phyloP scores from a whole-genome alignment of 2,329 filamentous ascomycete genomes.

The Gliomastix tumulicola region DNA sequence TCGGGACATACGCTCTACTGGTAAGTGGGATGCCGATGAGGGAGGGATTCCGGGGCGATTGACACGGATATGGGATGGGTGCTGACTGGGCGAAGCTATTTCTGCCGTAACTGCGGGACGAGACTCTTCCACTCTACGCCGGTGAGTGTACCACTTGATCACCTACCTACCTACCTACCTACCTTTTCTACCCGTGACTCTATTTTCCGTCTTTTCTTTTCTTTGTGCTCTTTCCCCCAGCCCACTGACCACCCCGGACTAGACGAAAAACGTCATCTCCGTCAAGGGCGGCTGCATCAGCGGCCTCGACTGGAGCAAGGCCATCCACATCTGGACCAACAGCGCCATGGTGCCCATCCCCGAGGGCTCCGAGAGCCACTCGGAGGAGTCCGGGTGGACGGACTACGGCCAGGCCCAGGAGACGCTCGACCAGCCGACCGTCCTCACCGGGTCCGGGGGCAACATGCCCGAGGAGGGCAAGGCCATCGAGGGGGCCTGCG shows the following conservation, averaged over 20 bases:
- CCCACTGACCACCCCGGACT: not conserved
- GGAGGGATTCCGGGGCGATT: too few species aligned
- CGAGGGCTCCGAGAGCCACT: constrained; percentile 50
- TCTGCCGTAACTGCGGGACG: constrained; percentile 60
- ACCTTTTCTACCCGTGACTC: not conserved
- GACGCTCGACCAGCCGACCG: constrained; percentile 36
- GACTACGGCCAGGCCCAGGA: constrained; percentile 37
- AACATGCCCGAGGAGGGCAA: not conserved
- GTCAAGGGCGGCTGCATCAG: constrained; percentile 63
- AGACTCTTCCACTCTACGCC: constrained; percentile 56
- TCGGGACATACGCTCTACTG: constrained; percentile 53
- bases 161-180: not conserved
- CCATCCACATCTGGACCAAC: constrained; percentile 63
- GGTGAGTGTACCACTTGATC: constrained; percentile 26
- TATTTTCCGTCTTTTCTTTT: not conserved
- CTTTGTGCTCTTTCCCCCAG: not conserved
- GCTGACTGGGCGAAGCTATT: constrained; percentile 45
- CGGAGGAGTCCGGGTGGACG: constrained; percentile 40
- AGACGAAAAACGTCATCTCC: constrained; percentile 53
- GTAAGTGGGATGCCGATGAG: constrained; percentile 33
- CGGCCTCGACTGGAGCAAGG: constrained; percentile 51
- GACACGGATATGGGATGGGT: not conserved
- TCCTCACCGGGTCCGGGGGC: constrained; percentile 25
- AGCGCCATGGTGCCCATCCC: constrained; percentile 63
- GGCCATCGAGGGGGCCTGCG: constrained; percentile 15